Evolutionary conservation across 768 basidiomycete genomes (phyloP).

Genomic region (Hypholoma fasciculare): DNA sequence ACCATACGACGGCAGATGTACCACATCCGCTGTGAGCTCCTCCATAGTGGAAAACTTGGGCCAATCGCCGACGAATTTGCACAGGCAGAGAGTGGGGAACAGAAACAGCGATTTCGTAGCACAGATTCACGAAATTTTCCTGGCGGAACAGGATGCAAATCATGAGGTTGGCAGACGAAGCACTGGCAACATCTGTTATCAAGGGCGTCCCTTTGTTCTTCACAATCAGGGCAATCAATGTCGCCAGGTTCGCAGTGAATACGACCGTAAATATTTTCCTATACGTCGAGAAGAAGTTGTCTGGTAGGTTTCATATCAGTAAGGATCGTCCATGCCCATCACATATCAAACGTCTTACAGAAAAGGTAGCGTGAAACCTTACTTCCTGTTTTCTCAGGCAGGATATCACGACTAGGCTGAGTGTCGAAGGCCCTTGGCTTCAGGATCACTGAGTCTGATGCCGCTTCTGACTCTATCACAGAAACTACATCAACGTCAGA

Average conservation of each 20-base stretch:
- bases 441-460: conserved; percentile 17
- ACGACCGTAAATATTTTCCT: conserved; percentile 55
- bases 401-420: conserved; percentile 27
- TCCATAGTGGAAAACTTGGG: conserved; percentile 55
- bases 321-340: conserved; percentile 23
- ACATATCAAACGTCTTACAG: conserved; percentile 32
- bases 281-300: conserved; percentile 41
- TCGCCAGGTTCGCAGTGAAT: conserved; percentile 48
- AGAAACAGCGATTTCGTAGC: conserved; percentile 45
- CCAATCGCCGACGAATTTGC: conserved; percentile 44
- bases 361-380: conserved; percentile 11
- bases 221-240: conserved; percentile 41
- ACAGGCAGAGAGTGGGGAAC: conserved; percentile 36
- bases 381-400: conserved; percentile 16
- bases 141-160: conserved; percentile 42
- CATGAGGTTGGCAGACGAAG: conserved; percentile 44
- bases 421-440: conserved; percentile 22
- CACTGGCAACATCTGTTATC: conserved; percentile 38
- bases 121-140: conserved; percentile 54
- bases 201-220: conserved; percentile 32
- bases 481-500: not conserved
- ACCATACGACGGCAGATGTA: conserved; percentile 53
- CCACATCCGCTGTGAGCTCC: conserved; percentile 57
- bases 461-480: conserved; percentile 14
- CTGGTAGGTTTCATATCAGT: conserved; percentile 7